A percentile compares a stretch with the other conserved stretches of the same genome.
Conservation (phyloP, 169 alveolate species). For the Eimeria sp. region DNA sequence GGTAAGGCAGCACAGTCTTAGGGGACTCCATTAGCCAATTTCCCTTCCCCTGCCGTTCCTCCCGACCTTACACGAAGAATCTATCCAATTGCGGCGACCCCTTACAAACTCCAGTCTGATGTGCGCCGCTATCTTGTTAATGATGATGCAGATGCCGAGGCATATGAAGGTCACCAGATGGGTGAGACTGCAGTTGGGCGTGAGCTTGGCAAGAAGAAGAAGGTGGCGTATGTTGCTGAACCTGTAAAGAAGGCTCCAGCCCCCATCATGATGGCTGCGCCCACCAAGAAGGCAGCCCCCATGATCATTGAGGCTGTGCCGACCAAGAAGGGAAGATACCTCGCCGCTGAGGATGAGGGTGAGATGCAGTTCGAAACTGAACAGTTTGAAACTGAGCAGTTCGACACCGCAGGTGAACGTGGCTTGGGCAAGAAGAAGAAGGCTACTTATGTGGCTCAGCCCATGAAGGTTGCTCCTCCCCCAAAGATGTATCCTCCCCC, state of each 20-base stretch:
- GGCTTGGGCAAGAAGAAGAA: slow-evolving; percentile 69
- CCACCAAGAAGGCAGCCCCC: slow-evolving; percentile 26
- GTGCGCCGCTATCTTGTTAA: slow-evolving; percentile 21
- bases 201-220: slow-evolving; percentile 55
- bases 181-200: slow-evolving; percentile 16
- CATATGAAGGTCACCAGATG: not conserved
- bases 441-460: not conserved
- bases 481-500: not conserved
- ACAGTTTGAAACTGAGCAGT: not conserved
- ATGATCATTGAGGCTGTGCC: slow-evolving; percentile 43
- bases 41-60: slow-evolving; percentile 9
- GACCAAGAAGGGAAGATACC: not conserved
- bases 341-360: slow-evolving; percentile 40
- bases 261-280: slow-evolving; percentile 14
- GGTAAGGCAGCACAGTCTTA: not conserved
- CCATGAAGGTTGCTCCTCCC: slow-evolving; percentile 6
- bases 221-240: not conserved
- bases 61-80: not conserved
- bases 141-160: slow-evolving; percentile 20
- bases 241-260: not conserved
- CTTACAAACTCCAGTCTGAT: not conserved
- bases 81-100: not conserved
- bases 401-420: slow-evolving; percentile 14
- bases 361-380: slow-evolving; percentile 1
- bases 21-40: not conserved